phyloP scores from a whole-genome alignment of 106 monocot genomes.

The Dendrobium nobile region DNA sequence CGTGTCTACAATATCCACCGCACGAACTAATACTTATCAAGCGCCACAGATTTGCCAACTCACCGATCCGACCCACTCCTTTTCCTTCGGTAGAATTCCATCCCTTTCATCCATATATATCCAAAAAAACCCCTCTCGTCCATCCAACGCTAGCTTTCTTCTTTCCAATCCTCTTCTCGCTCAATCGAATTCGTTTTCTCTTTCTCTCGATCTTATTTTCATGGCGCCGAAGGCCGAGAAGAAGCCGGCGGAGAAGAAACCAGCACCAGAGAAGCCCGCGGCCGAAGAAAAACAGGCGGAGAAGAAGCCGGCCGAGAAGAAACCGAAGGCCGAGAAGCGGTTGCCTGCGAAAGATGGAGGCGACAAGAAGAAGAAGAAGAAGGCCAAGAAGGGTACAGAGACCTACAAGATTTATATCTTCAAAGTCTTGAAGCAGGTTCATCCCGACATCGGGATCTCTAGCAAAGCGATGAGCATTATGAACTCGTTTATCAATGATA shows the following conservation, averaged over 20 bases:
- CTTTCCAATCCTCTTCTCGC: not conserved
- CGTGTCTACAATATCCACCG: not conserved
- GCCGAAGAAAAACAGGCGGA: slow-evolving; percentile 30
- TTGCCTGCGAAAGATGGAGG: slow-evolving; percentile 16
- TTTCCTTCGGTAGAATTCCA: not conserved
- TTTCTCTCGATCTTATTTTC: not conserved
- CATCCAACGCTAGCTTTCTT: not conserved
- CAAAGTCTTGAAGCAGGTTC: slow-evolving; percentile 97
- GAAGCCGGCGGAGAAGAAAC: slow-evolving; percentile 82
- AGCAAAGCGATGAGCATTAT: slow-evolving; percentile 97
- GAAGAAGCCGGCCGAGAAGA: slow-evolving; percentile 33
- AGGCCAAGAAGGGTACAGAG: slow-evolving; percentile 46
- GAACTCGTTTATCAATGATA: slow-evolving; percentile 97
- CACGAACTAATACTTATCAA: not conserved
- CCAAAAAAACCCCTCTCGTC: not conserved
- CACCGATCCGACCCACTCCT: not conserved
- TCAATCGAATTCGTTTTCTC: not conserved
- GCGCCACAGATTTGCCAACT: not conserved
- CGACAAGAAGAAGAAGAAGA: slow-evolving; percentile 37
- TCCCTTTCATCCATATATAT: not conserved
- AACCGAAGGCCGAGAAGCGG: slow-evolving; percentile 32
- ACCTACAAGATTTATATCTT: slow-evolving; percentile 99
- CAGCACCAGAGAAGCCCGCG: slow-evolving; percentile 24
- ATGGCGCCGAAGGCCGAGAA: slow-evolving; percentile 90
- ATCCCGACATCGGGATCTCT: slow-evolving; percentile 92